phyloP scores from a whole-genome alignment of 164 flowering plant genomes.

The Cinnamomum chago region DNA sequence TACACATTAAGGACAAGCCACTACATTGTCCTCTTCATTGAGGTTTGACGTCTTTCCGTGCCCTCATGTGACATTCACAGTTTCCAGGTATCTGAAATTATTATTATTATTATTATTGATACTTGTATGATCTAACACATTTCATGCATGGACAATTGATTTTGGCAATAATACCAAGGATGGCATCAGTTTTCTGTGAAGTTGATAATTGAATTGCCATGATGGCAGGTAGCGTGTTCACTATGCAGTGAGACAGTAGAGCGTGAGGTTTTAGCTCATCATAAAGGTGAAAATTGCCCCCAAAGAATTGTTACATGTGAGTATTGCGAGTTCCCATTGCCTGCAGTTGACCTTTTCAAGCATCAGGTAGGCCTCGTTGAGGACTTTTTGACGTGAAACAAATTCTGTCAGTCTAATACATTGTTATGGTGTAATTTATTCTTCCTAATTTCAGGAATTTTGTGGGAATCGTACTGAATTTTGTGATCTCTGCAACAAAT shows the following conservation, averaged over 20 bases:
- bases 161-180: neutral
- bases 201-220: neutral
- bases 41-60: neutral
- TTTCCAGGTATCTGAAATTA: neutral
- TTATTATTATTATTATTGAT: neutral
- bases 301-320: conserved; percentile 87
- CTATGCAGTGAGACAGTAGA: conserved; percentile 83
- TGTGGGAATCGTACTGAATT: conserved; percentile 93
- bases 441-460: conserved; percentile 55
- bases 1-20: no score
- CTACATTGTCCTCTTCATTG: neutral
- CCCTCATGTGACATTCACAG: neutral
- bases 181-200: neutral
- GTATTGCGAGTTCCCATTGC: conserved; percentile 91
- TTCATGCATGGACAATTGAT: neutral
- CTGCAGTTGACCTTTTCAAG: conserved; percentile 76
- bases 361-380: conserved; percentile 66
- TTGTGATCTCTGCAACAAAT: conserved; percentile 64
- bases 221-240: conserved; percentile 74
- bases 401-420: neutral
- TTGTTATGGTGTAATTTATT: conserved; percentile 2
- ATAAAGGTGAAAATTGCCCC: conserved; percentile 87
- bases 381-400: neutral
- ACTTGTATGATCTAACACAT: neutral
- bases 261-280: conserved; percentile 62